Evolutionary conservation across 495 filamentous ascomycete species (phyloP).

Genomic region (Aspergillus sparsus): DNA sequence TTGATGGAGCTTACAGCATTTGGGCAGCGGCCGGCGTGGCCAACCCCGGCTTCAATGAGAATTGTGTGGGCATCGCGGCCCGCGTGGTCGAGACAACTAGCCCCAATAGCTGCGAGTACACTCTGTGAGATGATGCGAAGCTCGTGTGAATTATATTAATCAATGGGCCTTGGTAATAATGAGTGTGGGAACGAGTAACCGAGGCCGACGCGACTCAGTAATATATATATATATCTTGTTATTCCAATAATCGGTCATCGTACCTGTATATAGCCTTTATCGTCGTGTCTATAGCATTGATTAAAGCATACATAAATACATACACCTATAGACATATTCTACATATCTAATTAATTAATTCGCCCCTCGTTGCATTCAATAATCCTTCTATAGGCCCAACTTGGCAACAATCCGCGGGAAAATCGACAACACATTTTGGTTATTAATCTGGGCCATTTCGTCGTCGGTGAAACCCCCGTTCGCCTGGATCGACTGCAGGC

Average conservation of each 20-base stretch:
- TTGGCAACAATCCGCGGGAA: constrained; percentile 19
- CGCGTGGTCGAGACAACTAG: constrained; percentile 33
- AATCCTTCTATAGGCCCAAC: not conserved
- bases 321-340: no score
- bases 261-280: no score
- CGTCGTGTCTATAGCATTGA: no score
- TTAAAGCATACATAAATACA: no score
- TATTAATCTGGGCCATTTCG: constrained; percentile 19
- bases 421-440: constrained; percentile 25
- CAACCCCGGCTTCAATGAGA: constrained; percentile 46
- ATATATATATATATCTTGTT: no score
- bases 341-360: no score
- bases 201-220: no score
- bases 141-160: not conserved
- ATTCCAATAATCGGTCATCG: no score
- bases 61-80: constrained; percentile 46
- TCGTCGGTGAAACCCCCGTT: constrained; percentile 23
- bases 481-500: constrained; percentile 12
- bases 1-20: constrained; percentile 50
- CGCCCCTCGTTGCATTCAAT: no score
- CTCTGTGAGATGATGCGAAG: constrained; percentile 32
- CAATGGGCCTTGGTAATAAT: no score
- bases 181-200: no score
- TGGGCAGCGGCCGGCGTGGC: constrained; percentile 45
- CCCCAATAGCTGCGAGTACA: constrained; percentile 57